Percentiles rank a stretch among this genome's conserved stretches.
phyloP scores from a whole-genome alignment of 2,329 filamentous ascomycete species.

The Orbilia javanica region DNA sequence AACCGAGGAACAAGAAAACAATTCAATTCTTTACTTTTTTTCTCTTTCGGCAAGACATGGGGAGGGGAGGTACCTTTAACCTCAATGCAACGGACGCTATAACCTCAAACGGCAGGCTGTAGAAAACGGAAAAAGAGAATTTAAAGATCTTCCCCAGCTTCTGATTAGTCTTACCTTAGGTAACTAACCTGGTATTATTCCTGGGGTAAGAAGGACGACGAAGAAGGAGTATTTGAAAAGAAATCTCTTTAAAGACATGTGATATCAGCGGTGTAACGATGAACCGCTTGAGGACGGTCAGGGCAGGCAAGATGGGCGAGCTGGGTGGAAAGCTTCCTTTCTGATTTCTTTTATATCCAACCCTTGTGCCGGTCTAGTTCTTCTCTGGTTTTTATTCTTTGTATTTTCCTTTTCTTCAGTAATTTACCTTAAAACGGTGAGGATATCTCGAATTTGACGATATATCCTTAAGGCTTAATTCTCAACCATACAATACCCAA shows the following conservation, averaged over 20 bases:
- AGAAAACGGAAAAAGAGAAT: slow-evolving; percentile 10
- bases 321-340: not conserved
- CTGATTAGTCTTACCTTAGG: slow-evolving; percentile 13
- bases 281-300: not conserved
- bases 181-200: not conserved
- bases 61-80: not conserved
- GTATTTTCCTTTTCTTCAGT: not conserved
- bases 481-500: no score
- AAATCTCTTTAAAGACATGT: slow-evolving; percentile 37
- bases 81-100: not conserved
- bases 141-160: not conserved
- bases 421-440: not conserved
- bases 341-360: not conserved
- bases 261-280: slow-evolving; percentile 40
- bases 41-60: slow-evolving; percentile 8
- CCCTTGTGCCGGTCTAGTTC: not conserved
- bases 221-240: not conserved
- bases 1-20: slow-evolving; percentile 44
- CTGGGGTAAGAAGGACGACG: not conserved
- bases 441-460: not conserved
- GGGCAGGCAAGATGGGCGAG: not conserved
- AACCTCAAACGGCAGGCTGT: not conserved
- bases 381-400: not conserved
- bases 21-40: slow-evolving; percentile 12
- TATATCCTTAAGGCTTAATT: no score